Evolutionary conservation across 2,329 filamentous ascomycete genomes (phyloP).

Genomic region (Graphilbum ipis-grandicollis): DNA sequence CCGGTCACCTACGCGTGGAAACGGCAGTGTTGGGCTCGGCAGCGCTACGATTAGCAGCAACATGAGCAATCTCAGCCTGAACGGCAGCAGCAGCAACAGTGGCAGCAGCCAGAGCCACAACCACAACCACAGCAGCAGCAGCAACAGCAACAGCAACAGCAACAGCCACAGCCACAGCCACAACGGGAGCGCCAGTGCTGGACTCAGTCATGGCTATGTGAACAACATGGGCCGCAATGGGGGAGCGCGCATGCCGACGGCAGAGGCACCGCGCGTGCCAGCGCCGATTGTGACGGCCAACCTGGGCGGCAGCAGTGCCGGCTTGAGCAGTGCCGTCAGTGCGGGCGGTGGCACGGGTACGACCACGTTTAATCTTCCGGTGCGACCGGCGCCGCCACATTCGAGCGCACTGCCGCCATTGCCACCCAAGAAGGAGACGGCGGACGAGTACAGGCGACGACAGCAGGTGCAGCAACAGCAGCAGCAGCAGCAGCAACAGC

Average conservation of each 20-base stretch:
- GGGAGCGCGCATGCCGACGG: constrained; percentile 29
- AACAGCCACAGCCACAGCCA: no score
- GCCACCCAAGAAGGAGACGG: constrained; percentile 32
- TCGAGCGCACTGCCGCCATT: constrained; percentile 44
- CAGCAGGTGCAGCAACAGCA: constrained; percentile 2
- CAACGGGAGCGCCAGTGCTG: background rate
- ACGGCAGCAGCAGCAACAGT: background rate
- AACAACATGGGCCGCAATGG: constrained; percentile 26
- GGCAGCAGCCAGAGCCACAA: background rate
- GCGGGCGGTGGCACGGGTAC: constrained; percentile 13
- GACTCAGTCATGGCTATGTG: constrained; percentile 6
- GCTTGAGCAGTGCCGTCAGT: constrained; percentile 17
- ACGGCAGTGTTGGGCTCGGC: background rate
- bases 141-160: background rate
- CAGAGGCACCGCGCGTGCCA: constrained; percentile 32
- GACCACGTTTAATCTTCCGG: constrained; percentile 43
- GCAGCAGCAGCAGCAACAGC: constrained; percentile 1
- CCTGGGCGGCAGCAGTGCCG: background rate
- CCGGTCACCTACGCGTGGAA: constrained; percentile 30
- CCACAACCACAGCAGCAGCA: background rate
- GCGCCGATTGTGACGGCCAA: constrained; percentile 10
- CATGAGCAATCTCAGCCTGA: no score
- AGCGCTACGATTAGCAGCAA: background rate
- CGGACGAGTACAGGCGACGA: constrained; percentile 29
- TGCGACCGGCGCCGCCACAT: constrained; percentile 42